These are phyloP conservation scores for Macroventuria anomochaeta DNA, from an alignment of 2,329 filamentous ascomycete genomes.

Conservation along the genomic window DNA sequence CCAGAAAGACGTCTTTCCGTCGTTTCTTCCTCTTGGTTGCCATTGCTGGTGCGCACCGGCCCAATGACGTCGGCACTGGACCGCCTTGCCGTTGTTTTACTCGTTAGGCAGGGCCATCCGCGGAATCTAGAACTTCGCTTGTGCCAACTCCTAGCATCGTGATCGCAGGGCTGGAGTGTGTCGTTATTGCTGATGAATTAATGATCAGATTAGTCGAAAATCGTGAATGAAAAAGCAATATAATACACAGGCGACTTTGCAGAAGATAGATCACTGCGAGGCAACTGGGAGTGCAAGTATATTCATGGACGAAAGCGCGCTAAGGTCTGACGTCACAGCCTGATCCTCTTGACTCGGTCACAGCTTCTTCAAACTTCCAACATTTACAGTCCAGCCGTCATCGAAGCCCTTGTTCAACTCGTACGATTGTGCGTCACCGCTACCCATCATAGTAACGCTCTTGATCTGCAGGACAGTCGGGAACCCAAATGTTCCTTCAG, in stretches of 20 bases:
- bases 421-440: slow-evolving; percentile 26
- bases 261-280: not conserved
- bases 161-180: not conserved
- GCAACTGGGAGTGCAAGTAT: not conserved
- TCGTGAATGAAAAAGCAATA: too few species aligned
- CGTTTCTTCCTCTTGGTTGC: slow-evolving; percentile 3
- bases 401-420: slow-evolving; percentile 32
- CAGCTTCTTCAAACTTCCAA: slow-evolving; percentile 16
- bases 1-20: not conserved
- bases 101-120: not conserved
- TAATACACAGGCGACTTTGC: too few species aligned
- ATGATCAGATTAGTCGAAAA: not conserved
- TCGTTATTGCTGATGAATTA: not conserved
- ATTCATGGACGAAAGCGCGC: not conserved
- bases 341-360: slow-evolving; percentile 2
- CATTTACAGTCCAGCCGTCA: slow-evolving; percentile 29
- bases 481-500: slow-evolving; percentile 64
- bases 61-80: slow-evolving; percentile 8
- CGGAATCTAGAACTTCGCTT: slow-evolving; percentile 7
- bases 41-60: not conserved
- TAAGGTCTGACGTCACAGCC: slow-evolving; percentile 9
- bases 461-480: slow-evolving; percentile 29
- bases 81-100: slow-evolving; percentile 4
- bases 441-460: slow-evolving; percentile 34
- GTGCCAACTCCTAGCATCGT: not conserved